These are phyloP conservation scores for Aleurites moluccanus DNA, from an alignment of 441 rosid genomes.

Conservation along the genomic window DNA sequence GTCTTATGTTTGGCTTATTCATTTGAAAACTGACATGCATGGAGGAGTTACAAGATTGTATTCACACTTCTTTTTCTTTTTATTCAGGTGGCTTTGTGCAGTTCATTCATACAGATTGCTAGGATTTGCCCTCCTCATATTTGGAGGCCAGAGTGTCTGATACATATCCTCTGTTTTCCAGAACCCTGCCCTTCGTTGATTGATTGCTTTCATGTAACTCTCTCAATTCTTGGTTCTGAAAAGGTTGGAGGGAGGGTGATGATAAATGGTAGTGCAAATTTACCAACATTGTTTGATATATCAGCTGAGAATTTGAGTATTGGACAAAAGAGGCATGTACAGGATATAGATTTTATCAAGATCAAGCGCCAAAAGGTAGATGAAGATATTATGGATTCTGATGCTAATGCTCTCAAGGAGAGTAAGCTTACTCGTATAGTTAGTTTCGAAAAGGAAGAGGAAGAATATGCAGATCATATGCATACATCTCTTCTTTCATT, in stretches of 20 bases:
- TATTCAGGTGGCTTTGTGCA: constrained; percentile 75
- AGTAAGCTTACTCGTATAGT: constrained; percentile 35
- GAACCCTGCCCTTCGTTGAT: constrained; percentile 73
- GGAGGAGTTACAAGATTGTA: constrained; percentile 12
- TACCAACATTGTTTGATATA: constrained; percentile 34
- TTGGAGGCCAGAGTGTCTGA: constrained; percentile 82
- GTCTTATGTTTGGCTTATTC: constrained; percentile 12
- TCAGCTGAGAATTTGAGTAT: constrained; percentile 39
- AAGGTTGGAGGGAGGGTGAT: constrained; percentile 45
- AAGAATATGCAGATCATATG: constrained; percentile 57
- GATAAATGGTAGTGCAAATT: constrained; percentile 29
- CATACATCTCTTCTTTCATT: constrained; percentile 52
- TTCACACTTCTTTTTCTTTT: constrained; percentile 21
- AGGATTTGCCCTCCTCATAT: constrained; percentile 74
- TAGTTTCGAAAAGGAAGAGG: constrained; percentile 42
- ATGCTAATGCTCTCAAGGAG: constrained; percentile 36
- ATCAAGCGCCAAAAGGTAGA: constrained; percentile 74
- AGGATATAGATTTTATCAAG: constrained; percentile 39
- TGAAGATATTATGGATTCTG: constrained; percentile 38
- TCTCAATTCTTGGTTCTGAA: constrained; percentile 61
- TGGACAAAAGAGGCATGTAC: constrained; percentile 66
- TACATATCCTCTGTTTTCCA: constrained; percentile 55
- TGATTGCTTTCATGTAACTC: constrained; percentile 71
- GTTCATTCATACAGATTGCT: constrained; percentile 69
- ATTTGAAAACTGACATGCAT: not conserved